Base-by-base conservation (phyloP, 2,329 filamentous ascomycete genomes). In the Cladosporium sp. region DNA sequence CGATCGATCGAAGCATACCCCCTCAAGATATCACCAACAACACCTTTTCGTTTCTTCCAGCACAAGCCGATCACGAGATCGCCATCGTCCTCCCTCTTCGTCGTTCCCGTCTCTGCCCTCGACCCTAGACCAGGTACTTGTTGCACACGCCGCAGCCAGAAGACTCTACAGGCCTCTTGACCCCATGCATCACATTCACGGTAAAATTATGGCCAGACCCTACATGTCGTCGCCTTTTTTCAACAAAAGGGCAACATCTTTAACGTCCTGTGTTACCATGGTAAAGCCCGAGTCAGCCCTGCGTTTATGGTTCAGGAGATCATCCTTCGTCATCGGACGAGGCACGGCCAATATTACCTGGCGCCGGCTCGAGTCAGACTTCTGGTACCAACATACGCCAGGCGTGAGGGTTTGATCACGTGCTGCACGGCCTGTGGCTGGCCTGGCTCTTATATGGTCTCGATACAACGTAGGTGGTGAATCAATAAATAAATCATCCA, bases 31-130 rank as follows among this genome's bases (percentile, higher is more conserved):
- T 15, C 32, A 27, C n/a, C 13, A 25, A 18, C 36, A 39, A 12
- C 36, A 48, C 27, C 15, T 7, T 22, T 39, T 22, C 35, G 36
- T 48, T 27, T 25, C 27, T 19, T 15, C 38, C 43, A 27, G 16
- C 43, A n/a, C 35, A 48, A 48, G 36, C 43, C 43, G 36, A 35
- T 40, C 43, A 48, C 35, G 35, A 46, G 33, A 40, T 35, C 43
- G 36, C 43, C 36, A 16, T 32, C 36, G 43, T 25, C 43, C 16
- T 25, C 43, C 12, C 19, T 38, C 18, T 9, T 27, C 22, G 22
- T 27, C 22, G 22, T 27, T 29, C 30, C 18, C 33, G 15, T 13
- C 29, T 19, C n/a, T 30, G 30, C 16, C 7, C 32, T 33, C 32
- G 32, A 33, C 5, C n/a, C 35, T 38, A 13, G 35, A 38, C 7